A percentile compares a stretch with the other conserved stretches of the same genome.
phyloP scores from a whole-genome alignment of 192 early-diverging fungal genomes.

The Coemansia guatemalensis region DNA sequence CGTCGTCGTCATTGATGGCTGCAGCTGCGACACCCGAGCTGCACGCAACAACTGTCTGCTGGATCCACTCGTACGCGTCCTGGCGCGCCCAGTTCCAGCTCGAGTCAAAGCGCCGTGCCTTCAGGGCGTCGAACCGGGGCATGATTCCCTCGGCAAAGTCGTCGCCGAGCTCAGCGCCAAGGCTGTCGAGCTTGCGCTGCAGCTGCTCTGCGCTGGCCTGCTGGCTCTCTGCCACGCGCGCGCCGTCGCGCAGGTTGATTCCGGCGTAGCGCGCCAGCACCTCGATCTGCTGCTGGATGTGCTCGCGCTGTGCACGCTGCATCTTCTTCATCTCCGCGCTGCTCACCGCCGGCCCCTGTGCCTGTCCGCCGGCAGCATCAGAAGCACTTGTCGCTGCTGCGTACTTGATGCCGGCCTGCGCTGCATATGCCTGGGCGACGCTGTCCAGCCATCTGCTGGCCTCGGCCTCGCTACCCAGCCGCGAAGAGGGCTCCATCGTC shows the following conservation, averaged over 20 bases:
- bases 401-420: slow-evolving; percentile 68
- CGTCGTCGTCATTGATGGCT: slow-evolving; percentile 70
- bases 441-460: slow-evolving; percentile 51
- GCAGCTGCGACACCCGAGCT: slow-evolving; percentile 76
- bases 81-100: slow-evolving; percentile 92
- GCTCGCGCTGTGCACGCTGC: slow-evolving; percentile 67
- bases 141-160: slow-evolving; percentile 72
- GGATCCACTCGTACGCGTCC: slow-evolving; percentile 57
- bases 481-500: slow-evolving; percentile 79
- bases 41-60: slow-evolving; percentile 78
- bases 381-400: neutral
- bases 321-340: slow-evolving; percentile 82
- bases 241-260: slow-evolving; percentile 68
- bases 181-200: slow-evolving; percentile 75
- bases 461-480: slow-evolving; percentile 55
- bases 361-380: neutral
- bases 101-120: slow-evolving; percentile 88
- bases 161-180: slow-evolving; percentile 85
- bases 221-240: slow-evolving; percentile 63
- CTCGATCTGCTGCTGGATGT: slow-evolving; percentile 82
- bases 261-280: slow-evolving; percentile 80
- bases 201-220: slow-evolving; percentile 59
- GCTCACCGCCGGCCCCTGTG: slow-evolving; percentile 69
- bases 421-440: slow-evolving; percentile 81
- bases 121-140: slow-evolving; percentile 73